phyloP scores from a whole-genome alignment of 345 rosid genomes.

The Citrus unshiu region DNA sequence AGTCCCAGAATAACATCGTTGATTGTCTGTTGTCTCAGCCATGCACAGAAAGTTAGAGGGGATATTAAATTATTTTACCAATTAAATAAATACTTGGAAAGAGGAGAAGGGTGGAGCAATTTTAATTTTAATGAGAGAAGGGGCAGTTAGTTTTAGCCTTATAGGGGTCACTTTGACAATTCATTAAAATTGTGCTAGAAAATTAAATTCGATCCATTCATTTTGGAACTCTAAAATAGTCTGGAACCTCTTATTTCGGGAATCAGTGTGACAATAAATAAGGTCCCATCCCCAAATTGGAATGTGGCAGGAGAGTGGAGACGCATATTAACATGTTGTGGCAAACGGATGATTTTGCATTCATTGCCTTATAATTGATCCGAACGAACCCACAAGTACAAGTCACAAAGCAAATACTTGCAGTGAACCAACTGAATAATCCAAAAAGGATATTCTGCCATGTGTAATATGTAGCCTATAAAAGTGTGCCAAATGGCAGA shows the following conservation, averaged over 20 bases:
- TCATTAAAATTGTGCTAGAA: not conserved
- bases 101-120: not conserved
- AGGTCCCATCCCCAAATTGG: not conserved
- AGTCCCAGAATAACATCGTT: conserved; percentile 69
- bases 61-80: not conserved
- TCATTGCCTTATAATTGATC: not conserved
- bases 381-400: not conserved
- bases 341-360: not conserved
- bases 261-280: not conserved
- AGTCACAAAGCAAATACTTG: not conserved
- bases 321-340: not conserved
- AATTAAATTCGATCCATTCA: not conserved
- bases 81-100: not conserved
- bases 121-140: not conserved
- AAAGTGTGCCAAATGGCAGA: too few species aligned
- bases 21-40: conserved; percentile 43
- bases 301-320: not conserved
- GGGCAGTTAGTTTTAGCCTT: not conserved
- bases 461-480: too few species aligned
- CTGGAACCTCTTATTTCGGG: too few species aligned
- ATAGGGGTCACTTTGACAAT: not conserved
- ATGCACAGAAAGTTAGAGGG: not conserved
- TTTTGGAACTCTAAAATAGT: not conserved
- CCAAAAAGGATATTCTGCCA: too few species aligned
- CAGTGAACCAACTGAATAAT: too few species aligned